Evolutionary conservation across 148 eudicot species (phyloP), one percentile per base, ranked within the genome.

Genomic region (Persicaria tinctoria): DNA sequence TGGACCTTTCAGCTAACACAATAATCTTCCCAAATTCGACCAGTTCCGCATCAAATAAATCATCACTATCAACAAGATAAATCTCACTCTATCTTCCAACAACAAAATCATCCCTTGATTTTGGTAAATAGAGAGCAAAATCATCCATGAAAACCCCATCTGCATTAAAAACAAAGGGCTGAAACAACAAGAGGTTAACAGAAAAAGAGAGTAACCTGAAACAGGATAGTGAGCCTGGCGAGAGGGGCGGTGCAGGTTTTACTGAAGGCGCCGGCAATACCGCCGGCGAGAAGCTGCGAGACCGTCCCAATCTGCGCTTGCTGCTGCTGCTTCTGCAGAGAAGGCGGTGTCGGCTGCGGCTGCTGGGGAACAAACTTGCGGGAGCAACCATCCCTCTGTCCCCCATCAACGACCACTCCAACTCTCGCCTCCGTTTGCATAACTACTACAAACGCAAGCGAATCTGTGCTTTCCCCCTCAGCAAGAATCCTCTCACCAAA

Each of bases 371-470:
- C 87, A 66, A 55, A 85, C 71, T 85, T 78, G 20, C 85, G 77
- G 3, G 72, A 57, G 72, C 87, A 85, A 1, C 83, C 85, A 27
- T 82, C 88, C 78, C 84, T 80, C 78, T 84, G 85, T 51, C 87
- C 83, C 50, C 86, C 91, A 27, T 85, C 90, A 18, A 84, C 91
- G 56, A 86, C 96, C 70, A 91, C 88, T 38, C 95, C 90, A 4
- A 90, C 97, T 54, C 95, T 87, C 23, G 97, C 92, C 72, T 91
- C 97, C 78, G 95, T 91, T 77, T 91, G 98, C 98, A 93, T 93
- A 47, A 66, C 2, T 14, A 9, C 12, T 8, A 50, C 9, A 50
- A 66, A 13, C 14, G 6, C 4, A 41, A 38, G 17, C 46, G 12
- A 66, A 66, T 66, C 8, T 12, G n/a, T 44, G 12, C 70, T 66